Evolutionary conservation across 1,284 basidiomycete genomes (phyloP).

Genomic region (Austroboletus novae-zelandiae): DNA sequence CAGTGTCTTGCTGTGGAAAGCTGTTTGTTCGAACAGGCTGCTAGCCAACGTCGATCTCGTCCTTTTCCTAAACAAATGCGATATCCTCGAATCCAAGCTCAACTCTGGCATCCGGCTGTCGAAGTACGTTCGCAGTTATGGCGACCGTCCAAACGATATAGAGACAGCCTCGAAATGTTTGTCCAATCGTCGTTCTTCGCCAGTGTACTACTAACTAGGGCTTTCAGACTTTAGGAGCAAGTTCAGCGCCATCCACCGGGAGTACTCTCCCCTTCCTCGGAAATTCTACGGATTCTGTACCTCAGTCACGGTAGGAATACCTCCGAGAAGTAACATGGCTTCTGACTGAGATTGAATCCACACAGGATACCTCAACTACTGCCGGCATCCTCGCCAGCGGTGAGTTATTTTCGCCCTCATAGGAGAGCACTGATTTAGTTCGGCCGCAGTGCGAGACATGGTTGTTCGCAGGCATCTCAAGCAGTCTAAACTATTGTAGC

Average conservation of each 20-base stretch:
- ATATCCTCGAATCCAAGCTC: constrained; percentile 67
- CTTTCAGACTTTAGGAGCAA: constrained; percentile 66
- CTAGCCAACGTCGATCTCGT: constrained; percentile 71
- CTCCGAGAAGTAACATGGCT: neutral
- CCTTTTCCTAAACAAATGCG: constrained; percentile 79
- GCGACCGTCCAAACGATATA: constrained; percentile 68
- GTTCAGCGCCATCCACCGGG: constrained; percentile 74
- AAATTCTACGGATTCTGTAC: constrained; percentile 81
- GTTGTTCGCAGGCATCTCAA: constrained; percentile 41
- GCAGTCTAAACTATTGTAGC: constrained; percentile 55
- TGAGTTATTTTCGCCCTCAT: constrained; percentile 32
- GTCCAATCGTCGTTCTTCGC: constrained; percentile 13
- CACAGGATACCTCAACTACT: constrained; percentile 68
- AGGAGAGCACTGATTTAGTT: constrained; percentile 1
- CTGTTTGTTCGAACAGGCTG: constrained; percentile 71
- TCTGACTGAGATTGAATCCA: constrained; percentile 3
- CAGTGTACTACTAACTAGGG: neutral
- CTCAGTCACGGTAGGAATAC: constrained; percentile 58
- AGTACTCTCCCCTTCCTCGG: constrained; percentile 70
- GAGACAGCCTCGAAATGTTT: constrained; percentile 70
- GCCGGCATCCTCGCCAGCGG: constrained; percentile 76
- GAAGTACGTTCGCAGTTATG: constrained; percentile 72
- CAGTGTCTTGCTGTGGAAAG: constrained; percentile 77
- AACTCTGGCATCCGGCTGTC: constrained; percentile 56
- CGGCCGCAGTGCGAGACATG: constrained; percentile 35